Evolutionary conservation across 139 green algal genomes (phyloP).

Genomic region (Chlamydomonas schloesseri): DNA sequence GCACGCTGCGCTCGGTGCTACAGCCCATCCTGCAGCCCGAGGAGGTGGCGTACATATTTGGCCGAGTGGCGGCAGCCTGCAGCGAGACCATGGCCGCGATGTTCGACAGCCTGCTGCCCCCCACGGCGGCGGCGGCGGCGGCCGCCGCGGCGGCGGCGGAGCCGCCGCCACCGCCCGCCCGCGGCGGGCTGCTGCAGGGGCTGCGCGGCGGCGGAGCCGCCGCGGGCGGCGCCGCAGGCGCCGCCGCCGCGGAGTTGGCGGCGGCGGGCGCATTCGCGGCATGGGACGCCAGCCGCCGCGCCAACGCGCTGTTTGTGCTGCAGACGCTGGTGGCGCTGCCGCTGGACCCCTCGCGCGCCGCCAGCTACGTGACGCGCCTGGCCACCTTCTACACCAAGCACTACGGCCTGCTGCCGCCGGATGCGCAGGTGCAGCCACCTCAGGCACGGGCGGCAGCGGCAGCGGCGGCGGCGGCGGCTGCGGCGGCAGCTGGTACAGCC

Average conservation of each 20-base stretch:
- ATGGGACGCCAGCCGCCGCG: slow-evolving; percentile 57
- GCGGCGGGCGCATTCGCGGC: neutral
- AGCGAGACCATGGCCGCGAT: slow-evolving; percentile 69
- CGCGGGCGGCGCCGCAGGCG: slow-evolving; percentile 1
- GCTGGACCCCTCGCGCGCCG: slow-evolving; percentile 45
- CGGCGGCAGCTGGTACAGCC: neutral
- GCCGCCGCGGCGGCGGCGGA: neutral
- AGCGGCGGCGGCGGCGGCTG: neutral
- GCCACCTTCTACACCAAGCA: slow-evolving; percentile 73
- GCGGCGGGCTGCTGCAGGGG: slow-evolving; percentile 11
- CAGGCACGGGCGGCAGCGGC: neutral
- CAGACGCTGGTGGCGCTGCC: slow-evolving; percentile 52
- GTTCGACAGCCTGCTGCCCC: slow-evolving; percentile 61
- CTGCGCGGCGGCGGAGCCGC: neutral
- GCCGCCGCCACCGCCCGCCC: neutral
- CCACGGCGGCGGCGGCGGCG: neutral
- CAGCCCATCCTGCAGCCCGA: slow-evolving; percentile 78
- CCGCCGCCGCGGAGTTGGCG: neutral
- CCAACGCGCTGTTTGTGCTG: slow-evolving; percentile 57
- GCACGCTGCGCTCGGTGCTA: slow-evolving; percentile 79
- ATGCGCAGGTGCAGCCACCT: neutral
- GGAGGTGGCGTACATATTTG: slow-evolving; percentile 87
- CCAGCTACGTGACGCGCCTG: slow-evolving; percentile 63
- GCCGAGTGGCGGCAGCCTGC: slow-evolving; percentile 73
- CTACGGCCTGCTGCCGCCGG: slow-evolving; percentile 50